Percentiles rank a stretch among this genome's conserved stretches.
Evolutionary conservation across 2,329 filamentous ascomycete genomes (phyloP).

Genomic region (Ophiostoma australiae): DNA sequence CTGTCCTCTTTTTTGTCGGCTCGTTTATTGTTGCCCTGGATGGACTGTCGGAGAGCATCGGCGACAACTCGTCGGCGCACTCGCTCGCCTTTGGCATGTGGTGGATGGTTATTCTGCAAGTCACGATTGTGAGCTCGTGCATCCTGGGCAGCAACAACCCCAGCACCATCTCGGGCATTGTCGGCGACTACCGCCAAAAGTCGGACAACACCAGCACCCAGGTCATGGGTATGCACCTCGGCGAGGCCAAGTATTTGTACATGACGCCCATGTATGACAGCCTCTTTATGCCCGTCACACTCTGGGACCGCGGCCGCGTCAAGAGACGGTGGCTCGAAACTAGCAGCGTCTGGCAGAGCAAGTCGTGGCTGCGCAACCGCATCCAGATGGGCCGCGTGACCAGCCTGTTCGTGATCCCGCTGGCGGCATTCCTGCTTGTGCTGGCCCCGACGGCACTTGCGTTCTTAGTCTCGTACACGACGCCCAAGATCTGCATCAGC

Average conservation of each 20-base stretch:
- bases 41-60: conserved; percentile 11
- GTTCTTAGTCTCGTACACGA: conserved; percentile 15
- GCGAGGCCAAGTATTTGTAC: neutral
- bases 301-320: conserved; percentile 17
- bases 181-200: conserved; percentile 6
- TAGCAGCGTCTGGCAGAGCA: neutral
- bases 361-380: neutral
- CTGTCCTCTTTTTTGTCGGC: conserved; percentile 15
- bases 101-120: conserved; percentile 19
- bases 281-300: conserved; percentile 16
- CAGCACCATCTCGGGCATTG: conserved; percentile 17
- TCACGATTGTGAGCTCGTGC: conserved; percentile 18
- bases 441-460: conserved; percentile 11
- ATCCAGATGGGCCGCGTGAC: neutral
- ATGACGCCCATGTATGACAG: conserved; percentile 16
- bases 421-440: conserved; percentile 14
- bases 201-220: neutral
- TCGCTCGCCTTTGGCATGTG: conserved; percentile 19
- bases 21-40: conserved; percentile 12
- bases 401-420: neutral
- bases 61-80: conserved; percentile 17
- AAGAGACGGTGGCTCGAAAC: conserved; percentile 15
- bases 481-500: conserved; percentile 17
- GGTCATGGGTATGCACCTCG: neutral
- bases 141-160: conserved; percentile 19